phyloP scores from a whole-genome alignment of 345 rosid genomes.

The Citrus unshiu region DNA sequence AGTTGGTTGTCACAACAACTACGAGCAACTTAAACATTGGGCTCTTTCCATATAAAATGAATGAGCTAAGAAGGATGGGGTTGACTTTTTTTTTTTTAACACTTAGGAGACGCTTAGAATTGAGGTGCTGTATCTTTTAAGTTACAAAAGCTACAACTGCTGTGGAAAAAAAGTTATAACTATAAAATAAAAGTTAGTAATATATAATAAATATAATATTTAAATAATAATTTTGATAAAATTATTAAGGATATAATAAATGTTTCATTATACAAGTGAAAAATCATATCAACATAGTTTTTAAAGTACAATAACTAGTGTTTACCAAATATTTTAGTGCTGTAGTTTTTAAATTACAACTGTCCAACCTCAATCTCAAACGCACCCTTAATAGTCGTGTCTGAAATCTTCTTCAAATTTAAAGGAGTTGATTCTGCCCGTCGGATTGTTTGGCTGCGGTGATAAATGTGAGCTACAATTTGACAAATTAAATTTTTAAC shows the following conservation, averaged over 20 bases:
- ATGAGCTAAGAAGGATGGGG: neutral
- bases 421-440: neutral
- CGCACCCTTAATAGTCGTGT: neutral
- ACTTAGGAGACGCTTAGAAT: too few relatives aligned
- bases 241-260: too few relatives aligned
- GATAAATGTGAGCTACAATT: neutral
- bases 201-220: too few relatives aligned
- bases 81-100: neutral
- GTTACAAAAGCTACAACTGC: rapidly evolving
- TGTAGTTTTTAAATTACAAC: rapidly evolving
- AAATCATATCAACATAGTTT: too few relatives aligned
- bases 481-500: too few relatives aligned
- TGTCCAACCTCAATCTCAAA: rapidly evolving
- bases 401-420: neutral
- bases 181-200: too few relatives aligned
- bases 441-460: neutral
- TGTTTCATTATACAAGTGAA: too few relatives aligned
- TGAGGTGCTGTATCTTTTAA: too few relatives aligned
- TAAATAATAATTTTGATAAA: too few relatives aligned
- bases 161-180: too few relatives aligned
- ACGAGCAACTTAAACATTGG: neutral
- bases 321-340: too few relatives aligned
- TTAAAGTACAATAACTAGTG: rapidly evolving
- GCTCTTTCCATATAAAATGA: too few relatives aligned
- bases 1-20: neutral